Percentiles rank a stretch among this genome's conserved stretches.
Evolutionary conservation across 2,329 filamentous ascomycete species (phyloP).

Genomic region (Pyrenophora tritici-repentis): DNA sequence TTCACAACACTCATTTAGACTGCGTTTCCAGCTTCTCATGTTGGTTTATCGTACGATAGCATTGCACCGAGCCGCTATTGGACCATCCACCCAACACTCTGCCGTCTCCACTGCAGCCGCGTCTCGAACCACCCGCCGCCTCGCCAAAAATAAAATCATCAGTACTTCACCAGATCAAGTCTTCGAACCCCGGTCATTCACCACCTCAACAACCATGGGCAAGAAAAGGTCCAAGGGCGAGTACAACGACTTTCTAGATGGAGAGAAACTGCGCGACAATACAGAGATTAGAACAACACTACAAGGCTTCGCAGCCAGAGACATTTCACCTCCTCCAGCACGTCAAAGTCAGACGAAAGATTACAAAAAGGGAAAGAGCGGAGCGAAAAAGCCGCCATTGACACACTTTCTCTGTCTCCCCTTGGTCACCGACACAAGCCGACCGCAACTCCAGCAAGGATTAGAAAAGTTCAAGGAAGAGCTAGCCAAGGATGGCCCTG

Average conservation of each 20-base stretch:
- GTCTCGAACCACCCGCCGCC: not conserved
- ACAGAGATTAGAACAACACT: conserved; percentile 32
- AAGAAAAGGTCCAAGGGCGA: conserved; percentile 34
- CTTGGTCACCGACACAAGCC: conserved; percentile 65
- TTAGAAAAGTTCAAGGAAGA: conserved; percentile 64
- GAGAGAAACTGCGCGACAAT: conserved; percentile 39
- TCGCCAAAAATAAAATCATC: not conserved
- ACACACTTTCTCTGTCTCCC: conserved; percentile 82
- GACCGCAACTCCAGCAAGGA: conserved; percentile 67
- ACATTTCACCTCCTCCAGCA: conserved; percentile 18
- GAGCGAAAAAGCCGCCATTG: conserved; percentile 52
- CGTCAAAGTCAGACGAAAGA: conserved; percentile 13
- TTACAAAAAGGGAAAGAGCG: conserved; percentile 18
- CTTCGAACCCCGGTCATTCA: not conserved
- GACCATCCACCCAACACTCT: conserved; percentile 11
- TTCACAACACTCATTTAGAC: not conserved
- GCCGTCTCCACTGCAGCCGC: not conserved
- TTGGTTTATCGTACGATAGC: conserved; percentile 1
- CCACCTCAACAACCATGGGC: conserved; percentile 28
- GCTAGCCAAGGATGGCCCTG: conserved; percentile 47
- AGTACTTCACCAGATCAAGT: not conserved
- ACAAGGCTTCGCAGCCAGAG: conserved; percentile 14
- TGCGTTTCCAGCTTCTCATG: conserved; percentile 4
- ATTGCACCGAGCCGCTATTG: conserved; percentile 1
- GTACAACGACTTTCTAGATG: conserved; percentile 46